Evolutionary conservation across 331 rosid genomes (phyloP).

Genomic region (Quercus tomentella): DNA sequence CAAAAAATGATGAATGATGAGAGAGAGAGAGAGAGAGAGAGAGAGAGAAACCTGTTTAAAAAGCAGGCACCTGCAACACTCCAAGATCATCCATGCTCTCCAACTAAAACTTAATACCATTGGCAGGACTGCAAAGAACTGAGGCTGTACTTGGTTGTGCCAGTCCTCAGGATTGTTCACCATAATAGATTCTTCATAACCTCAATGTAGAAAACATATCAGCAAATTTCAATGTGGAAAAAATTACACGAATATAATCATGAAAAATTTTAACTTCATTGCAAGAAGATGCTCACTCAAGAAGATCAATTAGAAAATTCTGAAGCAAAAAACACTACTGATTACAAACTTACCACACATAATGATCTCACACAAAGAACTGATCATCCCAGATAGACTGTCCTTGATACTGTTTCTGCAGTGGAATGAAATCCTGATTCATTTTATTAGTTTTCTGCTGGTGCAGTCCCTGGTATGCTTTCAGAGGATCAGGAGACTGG

Average conservation of each 20-base stretch:
- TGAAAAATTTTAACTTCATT: neutral
- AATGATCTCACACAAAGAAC: neutral
- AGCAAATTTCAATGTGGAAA: neutral
- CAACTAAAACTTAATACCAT: neutral
- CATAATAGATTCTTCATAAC: neutral
- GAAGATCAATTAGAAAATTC: too few species aligned
- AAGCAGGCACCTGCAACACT: neutral
- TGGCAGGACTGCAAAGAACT: neutral
- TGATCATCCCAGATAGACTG: neutral
- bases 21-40: neutral
- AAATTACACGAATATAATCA: neutral
- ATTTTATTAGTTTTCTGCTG: neutral
- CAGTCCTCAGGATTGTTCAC: neutral
- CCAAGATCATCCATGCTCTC: neutral
- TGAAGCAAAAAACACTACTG: neutral
- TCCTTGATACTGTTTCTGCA: neutral
- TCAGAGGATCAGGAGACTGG: neutral
- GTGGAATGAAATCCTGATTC: neutral
- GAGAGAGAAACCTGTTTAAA: neutral
- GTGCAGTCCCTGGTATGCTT: neutral
- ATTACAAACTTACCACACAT: neutral
- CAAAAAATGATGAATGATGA: neutral
- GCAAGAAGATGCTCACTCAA: too few species aligned
- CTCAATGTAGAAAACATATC: neutral
- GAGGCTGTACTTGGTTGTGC: neutral